Conservation (phyloP, 257 asterid species). For the Coffea eugenioides region DNA sequence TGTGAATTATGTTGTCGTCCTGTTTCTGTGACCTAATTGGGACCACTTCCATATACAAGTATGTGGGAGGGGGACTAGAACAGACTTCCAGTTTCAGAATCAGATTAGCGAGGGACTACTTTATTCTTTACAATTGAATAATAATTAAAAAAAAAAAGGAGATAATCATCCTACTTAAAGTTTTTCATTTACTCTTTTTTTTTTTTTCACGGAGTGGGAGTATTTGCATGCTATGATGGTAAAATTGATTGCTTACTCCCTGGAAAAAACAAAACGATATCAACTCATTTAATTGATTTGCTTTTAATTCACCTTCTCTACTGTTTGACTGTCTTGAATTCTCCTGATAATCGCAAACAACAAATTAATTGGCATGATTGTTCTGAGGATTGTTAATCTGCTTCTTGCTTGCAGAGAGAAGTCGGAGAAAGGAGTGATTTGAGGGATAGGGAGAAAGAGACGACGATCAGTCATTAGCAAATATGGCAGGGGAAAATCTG, state of each 20-base stretch:
- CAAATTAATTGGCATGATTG: neutral
- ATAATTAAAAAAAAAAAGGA: no score
- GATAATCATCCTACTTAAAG: neutral
- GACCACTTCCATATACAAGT: neutral
- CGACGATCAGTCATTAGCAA: neutral
- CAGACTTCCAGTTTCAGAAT: neutral
- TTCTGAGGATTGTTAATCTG: neutral
- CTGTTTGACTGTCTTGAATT: neutral
- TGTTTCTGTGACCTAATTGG: neutral
- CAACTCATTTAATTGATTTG: no score
- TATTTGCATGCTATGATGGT: neutral
- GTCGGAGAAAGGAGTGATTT: neutral
- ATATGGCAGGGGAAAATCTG: conserved; percentile 37
- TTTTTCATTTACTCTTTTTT: neutral
- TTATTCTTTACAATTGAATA: neutral
- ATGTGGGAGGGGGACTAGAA: neutral
- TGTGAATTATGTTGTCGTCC: neutral
- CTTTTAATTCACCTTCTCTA: no score
- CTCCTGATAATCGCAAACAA: neutral
- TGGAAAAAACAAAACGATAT: neutral
- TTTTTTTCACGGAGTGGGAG: neutral
- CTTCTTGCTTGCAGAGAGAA: neutral
- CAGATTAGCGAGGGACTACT: neutral
- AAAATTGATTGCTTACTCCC: neutral
- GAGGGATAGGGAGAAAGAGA: conserved; percentile 5